A percentile compares a stretch with the other conserved stretches of the same genome.
phyloP scores from a whole-genome alignment of 1,139 yeast species.

The Fermentozyma sake region DNA sequence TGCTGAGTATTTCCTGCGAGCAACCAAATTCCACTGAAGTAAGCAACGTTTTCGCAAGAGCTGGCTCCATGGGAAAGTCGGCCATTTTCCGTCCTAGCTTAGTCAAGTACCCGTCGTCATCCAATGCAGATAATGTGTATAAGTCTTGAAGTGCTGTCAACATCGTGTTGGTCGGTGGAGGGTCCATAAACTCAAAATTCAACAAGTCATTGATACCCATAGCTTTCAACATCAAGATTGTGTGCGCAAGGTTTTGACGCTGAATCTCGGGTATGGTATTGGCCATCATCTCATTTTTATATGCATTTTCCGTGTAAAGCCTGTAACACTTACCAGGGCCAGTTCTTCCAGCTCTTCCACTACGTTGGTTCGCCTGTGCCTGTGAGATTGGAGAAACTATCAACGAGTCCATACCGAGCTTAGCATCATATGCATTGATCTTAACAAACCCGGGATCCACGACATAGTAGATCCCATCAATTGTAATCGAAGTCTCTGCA shows the following conservation, averaged over 20 bases:
- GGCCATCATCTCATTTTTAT: constrained; percentile 71
- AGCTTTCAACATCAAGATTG: constrained; percentile 85
- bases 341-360: constrained; percentile 85
- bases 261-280: constrained; percentile 90
- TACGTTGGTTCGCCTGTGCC: constrained; percentile 79
- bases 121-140: constrained; percentile 77
- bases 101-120: constrained; percentile 73
- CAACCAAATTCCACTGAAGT: constrained; percentile 72
- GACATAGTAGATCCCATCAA: constrained; percentile 73
- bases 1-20: constrained; percentile 76
- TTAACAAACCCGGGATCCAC: constrained; percentile 82
- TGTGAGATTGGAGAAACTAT: constrained; percentile 72
- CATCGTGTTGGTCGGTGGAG: constrained; percentile 78
- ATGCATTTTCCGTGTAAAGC: constrained; percentile 68
- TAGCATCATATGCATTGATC: constrained; percentile 71
- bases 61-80: constrained; percentile 94
- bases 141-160: constrained; percentile 78
- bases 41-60: constrained; percentile 75
- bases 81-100: constrained; percentile 79
- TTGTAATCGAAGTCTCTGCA: constrained; percentile 63
- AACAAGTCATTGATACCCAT: constrained; percentile 87
- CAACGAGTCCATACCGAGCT: constrained; percentile 72
- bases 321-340: constrained; percentile 82
- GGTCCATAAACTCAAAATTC: constrained; percentile 89
- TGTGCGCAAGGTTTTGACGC: constrained; percentile 80